A percentile compares a stretch with the other conserved stretches of the same genome.
Evolutionary conservation across 495 filamentous ascomycete genomes (phyloP).

Genomic region (Aspergillus coremiiformis): DNA sequence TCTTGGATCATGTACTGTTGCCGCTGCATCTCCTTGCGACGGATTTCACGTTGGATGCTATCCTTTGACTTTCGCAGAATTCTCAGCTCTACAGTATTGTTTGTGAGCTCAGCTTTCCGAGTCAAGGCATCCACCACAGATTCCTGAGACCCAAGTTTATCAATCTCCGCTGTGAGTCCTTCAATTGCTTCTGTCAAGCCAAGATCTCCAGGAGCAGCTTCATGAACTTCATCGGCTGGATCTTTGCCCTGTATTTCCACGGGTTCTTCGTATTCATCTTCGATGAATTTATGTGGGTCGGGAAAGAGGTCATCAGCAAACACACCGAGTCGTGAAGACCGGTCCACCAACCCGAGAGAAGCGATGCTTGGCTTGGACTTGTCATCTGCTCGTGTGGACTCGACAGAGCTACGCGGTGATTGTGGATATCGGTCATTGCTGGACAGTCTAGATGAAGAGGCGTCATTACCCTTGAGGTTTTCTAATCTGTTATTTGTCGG

Average conservation of each 20-base stretch:
- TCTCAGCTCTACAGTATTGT: constrained; percentile 86
- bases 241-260: constrained; percentile 53
- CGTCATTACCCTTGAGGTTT: constrained; percentile 51
- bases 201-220: constrained; percentile 92
- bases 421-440: constrained; percentile 42
- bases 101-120: constrained; percentile 91
- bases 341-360: constrained; percentile 80
- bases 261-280: constrained; percentile 75
- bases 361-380: constrained; percentile 75
- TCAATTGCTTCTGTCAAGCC: constrained; percentile 90
- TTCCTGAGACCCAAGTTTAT: constrained; percentile 80
- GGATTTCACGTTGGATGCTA: constrained; percentile 84
- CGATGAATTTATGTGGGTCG: constrained; percentile 78
- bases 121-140: constrained; percentile 86
- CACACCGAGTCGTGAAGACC: constrained; percentile 72
- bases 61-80: constrained; percentile 92
- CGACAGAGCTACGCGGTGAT: constrained; percentile 50
- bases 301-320: constrained; percentile 94
- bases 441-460: constrained; percentile 31
- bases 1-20: constrained; percentile 98
- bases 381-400: constrained; percentile 43
- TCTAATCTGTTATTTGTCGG: constrained; percentile 57
- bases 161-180: constrained; percentile 76
- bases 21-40: constrained; percentile 88
- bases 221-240: constrained; percentile 76